Evolutionary conservation across 2,329 filamentous ascomycete genomes (phyloP).

Genomic region (Polytolypa hystricis): DNA sequence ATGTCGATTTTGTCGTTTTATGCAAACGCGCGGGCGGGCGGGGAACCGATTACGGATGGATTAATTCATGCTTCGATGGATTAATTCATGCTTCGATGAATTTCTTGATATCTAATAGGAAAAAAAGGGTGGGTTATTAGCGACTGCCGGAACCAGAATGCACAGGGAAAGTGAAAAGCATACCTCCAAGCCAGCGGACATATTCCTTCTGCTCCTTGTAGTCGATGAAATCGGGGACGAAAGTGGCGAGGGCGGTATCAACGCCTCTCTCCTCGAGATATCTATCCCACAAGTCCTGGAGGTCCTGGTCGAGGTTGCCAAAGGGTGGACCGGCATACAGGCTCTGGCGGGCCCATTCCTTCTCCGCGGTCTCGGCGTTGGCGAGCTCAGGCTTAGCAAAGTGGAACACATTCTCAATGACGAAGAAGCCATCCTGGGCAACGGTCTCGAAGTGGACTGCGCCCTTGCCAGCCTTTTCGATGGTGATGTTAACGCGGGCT

Average conservation of each 20-base stretch:
- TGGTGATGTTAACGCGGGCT: conserved; percentile 70
- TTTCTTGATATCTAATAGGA: conserved; percentile 57
- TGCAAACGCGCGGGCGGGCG: too few species aligned
- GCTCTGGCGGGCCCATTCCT: conserved; percentile 62
- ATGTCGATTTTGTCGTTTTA: too few species aligned
- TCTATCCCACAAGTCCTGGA: conserved; percentile 82
- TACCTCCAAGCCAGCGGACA: conserved; percentile 69
- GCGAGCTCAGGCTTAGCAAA: conserved; percentile 69
- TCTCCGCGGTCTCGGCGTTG: conserved; percentile 62
- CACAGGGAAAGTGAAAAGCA: conserved; percentile 17
- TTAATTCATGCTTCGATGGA: too few species aligned
- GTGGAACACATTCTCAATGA: conserved; percentile 85
- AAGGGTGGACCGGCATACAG: conserved; percentile 88
- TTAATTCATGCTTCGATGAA: conserved; percentile 72
- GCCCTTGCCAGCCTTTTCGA: conserved; percentile 79
- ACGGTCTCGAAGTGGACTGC: conserved; percentile 78
- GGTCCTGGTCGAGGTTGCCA: conserved; percentile 86
- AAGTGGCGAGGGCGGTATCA: conserved; percentile 73
- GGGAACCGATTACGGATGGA: too few species aligned
- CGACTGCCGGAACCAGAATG: conserved; percentile 1
- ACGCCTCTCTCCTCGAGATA: conserved; percentile 93
- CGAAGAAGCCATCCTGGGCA: conserved; percentile 73
- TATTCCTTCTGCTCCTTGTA: conserved; percentile 99
- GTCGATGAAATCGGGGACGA: conserved; percentile 93
- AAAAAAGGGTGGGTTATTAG: conserved; percentile 16